Percentiles rank a stretch among this genome's conserved stretches.
phyloP scores from a whole-genome alignment of 2,329 filamentous ascomycete species.

The Pseudogymnoascus sp. region DNA sequence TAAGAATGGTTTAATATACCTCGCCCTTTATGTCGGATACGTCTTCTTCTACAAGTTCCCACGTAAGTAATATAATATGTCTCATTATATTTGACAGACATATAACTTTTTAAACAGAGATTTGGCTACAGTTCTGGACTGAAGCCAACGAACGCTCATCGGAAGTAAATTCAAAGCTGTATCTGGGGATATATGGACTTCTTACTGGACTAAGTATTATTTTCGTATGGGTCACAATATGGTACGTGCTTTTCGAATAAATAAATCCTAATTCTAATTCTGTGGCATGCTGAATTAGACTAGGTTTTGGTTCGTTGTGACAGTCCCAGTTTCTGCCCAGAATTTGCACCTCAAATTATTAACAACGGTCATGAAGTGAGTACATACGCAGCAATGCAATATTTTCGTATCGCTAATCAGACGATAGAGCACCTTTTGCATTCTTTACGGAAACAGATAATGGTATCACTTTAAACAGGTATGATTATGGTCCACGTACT shows the following conservation, averaged over 20 bases:
- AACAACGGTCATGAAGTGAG: constrained; percentile 8
- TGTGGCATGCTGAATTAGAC: neutral
- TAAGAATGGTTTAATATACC: neutral
- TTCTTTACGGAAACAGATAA: constrained; percentile 14
- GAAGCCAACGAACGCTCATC: neutral
- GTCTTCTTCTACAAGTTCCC: constrained; percentile 1
- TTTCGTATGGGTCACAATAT: neutral
- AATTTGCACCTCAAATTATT: constrained; percentile 12
- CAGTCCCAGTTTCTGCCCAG: neutral
- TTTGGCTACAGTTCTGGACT: constrained; percentile 8
- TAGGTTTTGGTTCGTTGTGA: constrained; percentile 6
- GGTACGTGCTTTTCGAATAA: neutral
- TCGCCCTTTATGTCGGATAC: neutral
- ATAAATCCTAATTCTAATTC: neutral
- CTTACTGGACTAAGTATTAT: neutral
- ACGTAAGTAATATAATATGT: neutral
- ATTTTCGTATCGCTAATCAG: neutral
- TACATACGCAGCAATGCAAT: neutral
- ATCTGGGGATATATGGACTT: neutral
- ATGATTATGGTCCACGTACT: neutral
- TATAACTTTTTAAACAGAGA: neutral
- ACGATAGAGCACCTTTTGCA: constrained; percentile 9
- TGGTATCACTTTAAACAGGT: constrained; percentile 11
- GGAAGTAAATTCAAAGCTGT: constrained; percentile 2
- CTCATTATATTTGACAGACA: neutral